A percentile compares a stretch with the other conserved stretches of the same genome.
Evolutionary conservation across 2,329 filamentous ascomycete species (phyloP).

Genomic region (Claviceps maximensis): DNA sequence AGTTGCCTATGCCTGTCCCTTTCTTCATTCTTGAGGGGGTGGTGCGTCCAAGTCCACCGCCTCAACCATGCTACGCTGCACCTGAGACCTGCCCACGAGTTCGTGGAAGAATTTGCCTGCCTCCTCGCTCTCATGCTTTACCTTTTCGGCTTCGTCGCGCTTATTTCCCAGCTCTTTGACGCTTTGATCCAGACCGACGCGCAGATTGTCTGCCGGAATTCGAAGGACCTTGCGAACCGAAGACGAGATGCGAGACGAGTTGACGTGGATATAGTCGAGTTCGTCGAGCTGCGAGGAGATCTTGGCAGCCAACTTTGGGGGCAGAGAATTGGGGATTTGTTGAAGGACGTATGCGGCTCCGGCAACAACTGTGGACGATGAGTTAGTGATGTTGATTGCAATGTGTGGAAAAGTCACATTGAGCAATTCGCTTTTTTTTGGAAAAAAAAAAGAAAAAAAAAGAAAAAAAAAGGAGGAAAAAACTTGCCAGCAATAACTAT

Average conservation of each 20-base stretch:
- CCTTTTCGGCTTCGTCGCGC: slow-evolving; percentile 72
- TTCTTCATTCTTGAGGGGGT: slow-evolving; percentile 22
- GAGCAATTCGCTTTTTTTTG: too few species aligned
- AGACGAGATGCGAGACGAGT: slow-evolving; percentile 69
- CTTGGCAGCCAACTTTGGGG: slow-evolving; percentile 72
- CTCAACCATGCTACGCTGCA: slow-evolving; percentile 36
- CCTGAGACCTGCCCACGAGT: slow-evolving; percentile 53
- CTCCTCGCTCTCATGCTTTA: slow-evolving; percentile 69
- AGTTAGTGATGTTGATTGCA: not conserved
- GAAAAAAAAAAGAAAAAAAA: not conserved
- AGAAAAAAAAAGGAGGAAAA: not conserved
- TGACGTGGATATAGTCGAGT: slow-evolving; percentile 86
- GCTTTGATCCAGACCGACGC: slow-evolving; percentile 67
- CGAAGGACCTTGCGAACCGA: slow-evolving; percentile 83
- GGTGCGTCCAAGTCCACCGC: slow-evolving; percentile 42
- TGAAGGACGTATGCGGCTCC: slow-evolving; percentile 70
- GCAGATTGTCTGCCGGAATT: slow-evolving; percentile 74
- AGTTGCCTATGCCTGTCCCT: not conserved
- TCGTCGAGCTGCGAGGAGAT: slow-evolving; percentile 66
- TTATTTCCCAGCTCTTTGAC: slow-evolving; percentile 71
- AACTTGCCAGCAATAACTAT: slow-evolving; percentile 67
- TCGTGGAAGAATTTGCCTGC: slow-evolving; percentile 86
- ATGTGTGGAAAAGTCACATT: too few species aligned
- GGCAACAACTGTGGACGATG: slow-evolving; percentile 43
- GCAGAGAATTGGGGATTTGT: slow-evolving; percentile 80